Evolutionary conservation across 352 stramenopile genomes (phyloP).

Genomic region (Phytophthora constricta): DNA sequence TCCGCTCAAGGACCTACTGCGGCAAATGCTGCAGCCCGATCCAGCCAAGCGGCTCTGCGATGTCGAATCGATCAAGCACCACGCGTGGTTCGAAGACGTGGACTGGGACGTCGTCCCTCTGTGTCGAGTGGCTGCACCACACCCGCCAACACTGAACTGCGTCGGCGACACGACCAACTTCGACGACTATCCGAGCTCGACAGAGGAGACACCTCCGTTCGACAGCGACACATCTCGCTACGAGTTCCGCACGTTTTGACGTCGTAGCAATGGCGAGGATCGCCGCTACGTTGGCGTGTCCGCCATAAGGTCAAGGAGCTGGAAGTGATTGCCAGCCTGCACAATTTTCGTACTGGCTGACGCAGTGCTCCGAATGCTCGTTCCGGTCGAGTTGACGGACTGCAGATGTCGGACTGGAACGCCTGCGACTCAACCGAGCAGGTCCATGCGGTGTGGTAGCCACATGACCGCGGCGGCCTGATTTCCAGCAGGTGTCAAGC

Average conservation of each 20-base stretch:
- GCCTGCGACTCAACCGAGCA: too few species aligned
- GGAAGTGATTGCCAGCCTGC: background rate
- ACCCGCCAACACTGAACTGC: slow-evolving; percentile 42
- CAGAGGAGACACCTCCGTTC: slow-evolving; percentile 47
- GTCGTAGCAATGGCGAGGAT: background rate
- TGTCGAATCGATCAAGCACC: slow-evolving; percentile 50
- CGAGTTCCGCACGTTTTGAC: slow-evolving; percentile 57
- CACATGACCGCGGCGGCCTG: background rate
- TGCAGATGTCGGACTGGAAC: background rate
- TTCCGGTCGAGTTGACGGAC: too few species aligned
- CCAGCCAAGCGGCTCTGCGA: slow-evolving; percentile 57
- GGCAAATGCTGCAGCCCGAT: slow-evolving; percentile 69
- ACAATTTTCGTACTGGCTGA: background rate
- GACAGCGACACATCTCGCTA: slow-evolving; percentile 35
- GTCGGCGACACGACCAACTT: slow-evolving; percentile 70
- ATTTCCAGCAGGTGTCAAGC: background rate
- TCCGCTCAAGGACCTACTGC: slow-evolving; percentile 67
- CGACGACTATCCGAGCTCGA: slow-evolving; percentile 67
- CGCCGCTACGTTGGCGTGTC: background rate
- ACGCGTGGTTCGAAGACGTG: slow-evolving; percentile 72
- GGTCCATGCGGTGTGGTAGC: background rate
- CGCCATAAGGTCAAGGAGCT: background rate
- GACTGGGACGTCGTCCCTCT: slow-evolving; percentile 66
- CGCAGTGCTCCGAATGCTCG: background rate
- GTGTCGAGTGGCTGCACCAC: slow-evolving; percentile 53